Conservation (phyloP, 148 eudicot genomes). For the Camellia lanceoleosa region DNA sequence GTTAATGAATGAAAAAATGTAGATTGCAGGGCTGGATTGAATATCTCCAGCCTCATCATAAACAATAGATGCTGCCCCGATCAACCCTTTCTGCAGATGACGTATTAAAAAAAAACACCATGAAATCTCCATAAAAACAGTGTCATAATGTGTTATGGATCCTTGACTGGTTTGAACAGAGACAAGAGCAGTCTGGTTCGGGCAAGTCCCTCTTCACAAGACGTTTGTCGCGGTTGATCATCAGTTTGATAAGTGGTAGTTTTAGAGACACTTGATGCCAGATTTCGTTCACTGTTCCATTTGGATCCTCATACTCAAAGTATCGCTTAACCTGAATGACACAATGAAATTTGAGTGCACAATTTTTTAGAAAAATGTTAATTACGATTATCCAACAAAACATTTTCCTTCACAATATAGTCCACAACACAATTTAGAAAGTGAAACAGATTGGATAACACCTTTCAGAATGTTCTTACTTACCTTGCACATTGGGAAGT, state of each 20-base stretch:
- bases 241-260: conserved; percentile 69
- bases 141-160: conserved; percentile 36
- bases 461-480: too few species aligned
- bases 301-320: conserved; percentile 82
- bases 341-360: neutral
- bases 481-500: too few species aligned
- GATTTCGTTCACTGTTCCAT: conserved; percentile 81
- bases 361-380: neutral
- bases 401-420: neutral
- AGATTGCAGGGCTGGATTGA: neutral
- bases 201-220: conserved; percentile 58
- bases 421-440: too few species aligned
- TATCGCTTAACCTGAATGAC: conserved; percentile 61
- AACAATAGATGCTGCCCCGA: neutral
- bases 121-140: neutral
- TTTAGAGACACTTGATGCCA: conserved; percentile 90
- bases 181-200: conserved; percentile 85
- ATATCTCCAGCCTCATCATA: neutral
- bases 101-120: neutral
- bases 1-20: neutral
- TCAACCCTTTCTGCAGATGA: neutral
- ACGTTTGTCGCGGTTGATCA: conserved; percentile 91
- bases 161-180: conserved; percentile 79
- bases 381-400: neutral
- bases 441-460: too few species aligned